Base-by-base conservation (phyloP, 495 filamentous ascomycete species). In the Antarctomyces pellizariae region DNA sequence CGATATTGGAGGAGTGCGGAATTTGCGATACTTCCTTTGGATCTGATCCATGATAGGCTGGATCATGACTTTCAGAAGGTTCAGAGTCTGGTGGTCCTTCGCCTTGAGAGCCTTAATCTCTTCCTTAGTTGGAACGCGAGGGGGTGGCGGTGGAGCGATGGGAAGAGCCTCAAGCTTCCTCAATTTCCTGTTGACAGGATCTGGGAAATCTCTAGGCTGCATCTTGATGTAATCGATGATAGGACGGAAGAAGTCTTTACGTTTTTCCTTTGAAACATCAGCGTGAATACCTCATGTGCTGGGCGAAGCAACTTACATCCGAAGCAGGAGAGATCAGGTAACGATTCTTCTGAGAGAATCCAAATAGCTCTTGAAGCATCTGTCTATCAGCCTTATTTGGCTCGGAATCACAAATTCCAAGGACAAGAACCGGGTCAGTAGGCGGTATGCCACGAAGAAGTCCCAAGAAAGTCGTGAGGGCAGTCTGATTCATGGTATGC, bases 31-130 rank as follows among this genome's bases (percentile, higher is more conserved):
- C 36, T 62, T 67, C 32, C 63, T 67, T 37, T 86, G 76, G 32
- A 93, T 75, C 48, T 89, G 74, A 34, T 95, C 84, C 79, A 97
- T 90, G 36, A 92, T 72, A 7, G 75, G 75, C 47, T 91, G 80
- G 28, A 97, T 67, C 13, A 71, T 58, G 10, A 84, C 58, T 50
- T 93, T 95, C 29, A 97, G 52, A 29, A 73, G 46, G 44, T 93
- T 92, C 18, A 92, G 54, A 2, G 64, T 62, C 29, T 77, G 64
- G 17, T 72, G 64, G 45, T 97, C 89, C 20, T 64, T 62, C 47
- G 74, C 67, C 41, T 71, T 78, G 50, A 80, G 75, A 1, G 63
- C 67, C 38, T 76, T 75, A 20, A 75, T 58, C 44, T 92, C 71
- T 28, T 75, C 75, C 39, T 78, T 77, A 10, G 64, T 75, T 3